phyloP scores from a whole-genome alignment of 371 early-diverging fungal genomes.

The Pancytospora epiphaga region DNA sequence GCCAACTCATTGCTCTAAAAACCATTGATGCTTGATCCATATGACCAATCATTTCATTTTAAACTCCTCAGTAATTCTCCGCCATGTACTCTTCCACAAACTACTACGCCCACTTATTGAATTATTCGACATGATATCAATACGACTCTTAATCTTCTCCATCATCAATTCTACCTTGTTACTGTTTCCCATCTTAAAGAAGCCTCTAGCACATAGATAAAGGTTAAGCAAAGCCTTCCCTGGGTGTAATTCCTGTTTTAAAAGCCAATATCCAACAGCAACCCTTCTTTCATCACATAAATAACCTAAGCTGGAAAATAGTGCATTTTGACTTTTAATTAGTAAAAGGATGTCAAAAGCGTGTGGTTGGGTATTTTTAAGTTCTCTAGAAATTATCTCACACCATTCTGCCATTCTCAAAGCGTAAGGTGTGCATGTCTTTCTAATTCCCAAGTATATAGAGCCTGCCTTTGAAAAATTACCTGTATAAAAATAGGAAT shows the following conservation, averaged over 20 bases:
- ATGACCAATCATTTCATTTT: no score
- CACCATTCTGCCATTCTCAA: constrained; percentile 9
- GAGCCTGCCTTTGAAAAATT: background rate
- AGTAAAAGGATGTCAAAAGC: background rate
- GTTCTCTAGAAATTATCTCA: background rate
- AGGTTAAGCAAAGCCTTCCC: background rate
- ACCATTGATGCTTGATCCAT: no score
- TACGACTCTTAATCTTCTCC: no score
- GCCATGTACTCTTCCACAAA: no score
- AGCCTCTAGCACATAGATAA: background rate
- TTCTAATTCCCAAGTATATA: background rate
- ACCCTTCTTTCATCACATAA: background rate
- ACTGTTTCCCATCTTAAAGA: no score
- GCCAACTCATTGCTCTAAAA: no score
- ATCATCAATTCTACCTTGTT: no score
- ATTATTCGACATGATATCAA: no score
- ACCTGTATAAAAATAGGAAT: constrained; percentile 19
- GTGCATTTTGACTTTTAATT: background rate
- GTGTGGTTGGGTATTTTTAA: no score
- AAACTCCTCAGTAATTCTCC: no score
- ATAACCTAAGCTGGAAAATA: background rate
- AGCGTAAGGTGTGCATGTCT: background rate
- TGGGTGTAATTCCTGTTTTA: background rate
- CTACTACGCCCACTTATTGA: no score
- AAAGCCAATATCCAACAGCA: background rate